phyloP scores from a whole-genome alignment of 2,329 filamentous ascomycete genomes.

The Fusarium pilosicola region DNA sequence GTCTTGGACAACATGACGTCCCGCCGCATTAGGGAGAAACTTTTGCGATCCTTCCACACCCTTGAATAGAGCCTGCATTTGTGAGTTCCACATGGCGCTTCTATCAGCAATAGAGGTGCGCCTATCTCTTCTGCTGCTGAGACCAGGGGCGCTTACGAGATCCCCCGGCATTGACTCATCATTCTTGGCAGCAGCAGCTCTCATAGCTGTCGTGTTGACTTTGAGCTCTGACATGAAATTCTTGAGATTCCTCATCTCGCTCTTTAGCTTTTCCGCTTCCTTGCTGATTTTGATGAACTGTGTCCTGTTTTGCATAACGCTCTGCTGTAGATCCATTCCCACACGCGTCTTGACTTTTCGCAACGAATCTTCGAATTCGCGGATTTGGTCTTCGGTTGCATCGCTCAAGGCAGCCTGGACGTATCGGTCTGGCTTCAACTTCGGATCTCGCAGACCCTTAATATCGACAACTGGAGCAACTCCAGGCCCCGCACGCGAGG shows the following conservation, averaged over 20 bases:
- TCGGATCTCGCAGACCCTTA: constrained; percentile 81
- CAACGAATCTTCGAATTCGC: constrained; percentile 80
- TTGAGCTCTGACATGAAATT: constrained; percentile 95
- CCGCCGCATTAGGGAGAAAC: constrained; percentile 88
- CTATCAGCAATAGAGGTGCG: constrained; percentile 85
- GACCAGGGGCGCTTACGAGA: constrained; percentile 50
- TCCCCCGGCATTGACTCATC: constrained; percentile 62
- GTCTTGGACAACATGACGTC: constrained; percentile 94
- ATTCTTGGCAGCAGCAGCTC: constrained; percentile 65
- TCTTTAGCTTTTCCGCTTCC: constrained; percentile 96
- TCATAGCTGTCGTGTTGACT: constrained; percentile 74
- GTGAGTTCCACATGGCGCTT: constrained; percentile 73
- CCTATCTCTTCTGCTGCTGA: constrained; percentile 81
- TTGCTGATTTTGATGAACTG: constrained; percentile 99
- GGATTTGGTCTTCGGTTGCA: constrained; percentile 87
- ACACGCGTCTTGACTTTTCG: constrained; percentile 81
- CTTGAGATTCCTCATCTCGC: constrained; percentile 90
- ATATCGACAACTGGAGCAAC: constrained; percentile 77
- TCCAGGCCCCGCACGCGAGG: constrained; percentile 57
- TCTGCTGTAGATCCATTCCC: constrained; percentile 87
- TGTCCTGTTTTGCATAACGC: constrained; percentile 94
- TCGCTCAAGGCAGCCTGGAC: constrained; percentile 80
- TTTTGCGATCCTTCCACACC: constrained; percentile 98
- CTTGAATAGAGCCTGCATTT: constrained; percentile 86
- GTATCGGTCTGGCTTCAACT: constrained; percentile 82